A percentile compares a stretch with the other conserved stretches of the same genome.
Conservation (phyloP, 345 rosid genomes). For the Sapria himalayana region DNA sequence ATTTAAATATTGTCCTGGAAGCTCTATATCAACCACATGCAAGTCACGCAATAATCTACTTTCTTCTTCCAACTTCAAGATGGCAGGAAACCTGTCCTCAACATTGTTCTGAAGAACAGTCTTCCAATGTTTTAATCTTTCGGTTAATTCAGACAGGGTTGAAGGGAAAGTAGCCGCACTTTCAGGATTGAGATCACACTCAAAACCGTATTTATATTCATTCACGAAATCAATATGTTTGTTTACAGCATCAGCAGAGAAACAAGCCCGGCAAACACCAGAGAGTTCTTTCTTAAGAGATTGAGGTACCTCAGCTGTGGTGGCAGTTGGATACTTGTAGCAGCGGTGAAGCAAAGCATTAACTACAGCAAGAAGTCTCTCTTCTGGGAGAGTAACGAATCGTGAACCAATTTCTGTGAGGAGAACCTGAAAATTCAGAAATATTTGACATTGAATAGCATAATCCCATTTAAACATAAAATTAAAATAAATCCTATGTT, state of each 20-base stretch:
- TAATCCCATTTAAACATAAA: too few relatives aligned
- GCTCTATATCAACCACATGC: slow-evolving; percentile 94
- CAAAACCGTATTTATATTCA: slow-evolving; percentile 95
- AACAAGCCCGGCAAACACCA: slow-evolving; percentile 97
- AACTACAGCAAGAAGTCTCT: slow-evolving; percentile 91
- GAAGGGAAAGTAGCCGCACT: slow-evolving; percentile 76
- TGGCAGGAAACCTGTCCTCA: slow-evolving; percentile 92
- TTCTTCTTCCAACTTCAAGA: slow-evolving; percentile 90
- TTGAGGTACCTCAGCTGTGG: slow-evolving; percentile 94
- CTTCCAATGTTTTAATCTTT: slow-evolving; percentile 87
- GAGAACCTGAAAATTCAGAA: slow-evolving; percentile 36
- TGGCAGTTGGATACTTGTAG: slow-evolving; percentile 94
- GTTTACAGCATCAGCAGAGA: slow-evolving; percentile 91
- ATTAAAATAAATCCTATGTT: too few relatives aligned
- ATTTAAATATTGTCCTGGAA: slow-evolving; percentile 92
- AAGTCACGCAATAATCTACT: slow-evolving; percentile 82
- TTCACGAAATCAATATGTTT: slow-evolving; percentile 96
- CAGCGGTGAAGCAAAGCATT: slow-evolving; percentile 95
- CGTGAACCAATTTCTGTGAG: slow-evolving; percentile 94
- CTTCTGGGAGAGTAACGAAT: slow-evolving; percentile 91
- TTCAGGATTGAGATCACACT: slow-evolving; percentile 95
- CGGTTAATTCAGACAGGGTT: slow-evolving; percentile 79
- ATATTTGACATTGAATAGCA: slow-evolving; percentile 5
- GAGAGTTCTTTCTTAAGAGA: slow-evolving; percentile 97
- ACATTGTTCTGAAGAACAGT: slow-evolving; percentile 94